phyloP scores from a whole-genome alignment of 2,329 filamentous ascomycete genomes.

The Fusarium veterinarium region DNA sequence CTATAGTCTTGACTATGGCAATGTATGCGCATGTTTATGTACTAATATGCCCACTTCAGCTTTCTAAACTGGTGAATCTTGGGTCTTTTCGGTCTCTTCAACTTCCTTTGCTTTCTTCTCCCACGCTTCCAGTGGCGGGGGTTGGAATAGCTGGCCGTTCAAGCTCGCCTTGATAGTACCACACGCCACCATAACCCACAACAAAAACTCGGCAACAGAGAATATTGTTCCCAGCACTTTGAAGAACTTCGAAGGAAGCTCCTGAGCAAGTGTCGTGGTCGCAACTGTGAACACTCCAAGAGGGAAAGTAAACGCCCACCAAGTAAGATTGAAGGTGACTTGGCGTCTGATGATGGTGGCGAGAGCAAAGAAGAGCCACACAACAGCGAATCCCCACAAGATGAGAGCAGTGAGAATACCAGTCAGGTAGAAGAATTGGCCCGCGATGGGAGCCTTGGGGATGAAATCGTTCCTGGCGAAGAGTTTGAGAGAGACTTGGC shows the following conservation, averaged over 20 bases:
- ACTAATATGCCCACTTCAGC: neutral
- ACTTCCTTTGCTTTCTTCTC: neutral
- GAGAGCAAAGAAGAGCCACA: constrained; percentile 51
- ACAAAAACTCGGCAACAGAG: constrained; percentile 27
- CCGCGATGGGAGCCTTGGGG: constrained; percentile 57
- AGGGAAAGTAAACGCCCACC: constrained; percentile 55
- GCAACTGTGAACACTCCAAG: constrained; percentile 50
- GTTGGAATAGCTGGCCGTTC: constrained; percentile 21
- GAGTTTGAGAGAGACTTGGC: constrained; percentile 52
- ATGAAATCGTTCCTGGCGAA: constrained; percentile 48
- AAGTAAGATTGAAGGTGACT: constrained; percentile 53
- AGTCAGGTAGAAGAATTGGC: constrained; percentile 65
- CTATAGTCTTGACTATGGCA: neutral
- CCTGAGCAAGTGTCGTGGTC: constrained; percentile 46
- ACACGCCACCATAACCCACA: constrained; percentile 34
- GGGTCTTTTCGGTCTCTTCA: neutral
- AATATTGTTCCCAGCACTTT: constrained; percentile 44
- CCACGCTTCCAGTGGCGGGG: neutral
- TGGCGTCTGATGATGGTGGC: constrained; percentile 43
- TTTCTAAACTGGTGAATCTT: constrained; percentile 3
- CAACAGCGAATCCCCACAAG: constrained; percentile 51
- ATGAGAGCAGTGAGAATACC: constrained; percentile 55
- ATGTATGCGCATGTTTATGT: neutral
- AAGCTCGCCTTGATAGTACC: constrained; percentile 16
- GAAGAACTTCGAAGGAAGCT: constrained; percentile 49